A percentile compares a stretch with the other conserved stretches of the same genome.
Conservation (phyloP, 352 stramenopile genomes). For the Phytophthora litchii region DNA sequence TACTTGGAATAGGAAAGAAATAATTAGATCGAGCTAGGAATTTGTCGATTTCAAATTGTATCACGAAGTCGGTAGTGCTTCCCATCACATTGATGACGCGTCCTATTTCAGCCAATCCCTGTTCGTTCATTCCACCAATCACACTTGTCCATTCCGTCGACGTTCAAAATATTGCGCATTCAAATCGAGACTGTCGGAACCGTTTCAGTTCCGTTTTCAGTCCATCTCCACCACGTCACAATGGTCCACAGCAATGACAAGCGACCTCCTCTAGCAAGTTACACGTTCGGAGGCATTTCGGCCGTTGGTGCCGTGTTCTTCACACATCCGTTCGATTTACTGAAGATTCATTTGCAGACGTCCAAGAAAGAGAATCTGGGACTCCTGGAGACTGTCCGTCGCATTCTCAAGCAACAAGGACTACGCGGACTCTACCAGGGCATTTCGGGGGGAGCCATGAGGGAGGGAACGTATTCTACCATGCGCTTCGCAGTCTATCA, state of each 20-base stretch:
- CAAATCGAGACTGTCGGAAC: background rate
- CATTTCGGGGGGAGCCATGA: conserved; percentile 80
- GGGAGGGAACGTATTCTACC: conserved; percentile 85
- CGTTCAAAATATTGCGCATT: conserved; percentile 9
- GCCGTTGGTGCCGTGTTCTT: conserved; percentile 87
- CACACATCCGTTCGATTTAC: conserved; percentile 84
- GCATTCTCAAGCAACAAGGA: conserved; percentile 70
- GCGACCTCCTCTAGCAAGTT: conserved; percentile 52
- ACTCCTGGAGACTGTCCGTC: conserved; percentile 51
- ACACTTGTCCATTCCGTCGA: background rate
- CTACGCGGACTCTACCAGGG: conserved; percentile 78
- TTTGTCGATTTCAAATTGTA: too few species aligned
- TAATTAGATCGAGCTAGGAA: too few species aligned
- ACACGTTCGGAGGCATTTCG: conserved; percentile 75
- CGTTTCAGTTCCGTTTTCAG: conserved; percentile 5
- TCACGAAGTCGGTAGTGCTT: conserved; percentile 7
- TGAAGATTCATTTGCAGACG: conserved; percentile 86
- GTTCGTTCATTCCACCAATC: conserved; percentile 14
- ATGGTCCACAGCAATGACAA: conserved; percentile 11
- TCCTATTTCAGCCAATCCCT: conserved; percentile 17
- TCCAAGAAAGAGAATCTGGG: conserved; percentile 75
- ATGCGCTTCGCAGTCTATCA: conserved; percentile 88
- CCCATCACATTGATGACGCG: conserved; percentile 20
- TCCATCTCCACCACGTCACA: conserved; percentile 3
- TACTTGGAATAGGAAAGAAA: too few species aligned